A percentile compares a stretch with the other conserved stretches of the same genome.
These are phyloP conservation scores for Russula dissimulans DNA, from an alignment of 768 basidiomycete species.

Conservation along the genomic window DNA sequence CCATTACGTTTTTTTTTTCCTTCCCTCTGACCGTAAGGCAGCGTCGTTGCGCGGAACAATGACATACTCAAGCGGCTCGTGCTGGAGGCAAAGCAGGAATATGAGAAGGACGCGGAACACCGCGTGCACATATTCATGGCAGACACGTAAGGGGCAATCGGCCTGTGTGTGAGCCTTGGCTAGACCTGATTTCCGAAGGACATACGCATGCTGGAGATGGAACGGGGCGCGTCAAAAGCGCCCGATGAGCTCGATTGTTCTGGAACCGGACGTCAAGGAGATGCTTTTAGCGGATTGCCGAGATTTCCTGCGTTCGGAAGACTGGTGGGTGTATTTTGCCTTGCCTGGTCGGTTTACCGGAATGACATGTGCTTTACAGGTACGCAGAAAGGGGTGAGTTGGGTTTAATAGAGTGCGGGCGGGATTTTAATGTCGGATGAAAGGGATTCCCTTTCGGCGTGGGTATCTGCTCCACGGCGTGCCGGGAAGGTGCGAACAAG, in stretches of 20 bases:
- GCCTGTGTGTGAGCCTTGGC: constrained; percentile 13
- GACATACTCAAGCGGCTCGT: constrained; percentile 83
- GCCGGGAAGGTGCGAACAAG: constrained; percentile 55
- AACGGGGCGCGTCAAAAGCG: constrained; percentile 83
- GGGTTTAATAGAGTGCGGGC: background rate
- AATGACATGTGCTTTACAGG: constrained; percentile 35
- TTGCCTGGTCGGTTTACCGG: constrained; percentile 9
- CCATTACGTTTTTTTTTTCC: constrained; percentile 18
- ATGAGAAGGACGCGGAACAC: constrained; percentile 86
- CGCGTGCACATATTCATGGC: constrained; percentile 85
- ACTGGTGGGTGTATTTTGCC: constrained; percentile 52
- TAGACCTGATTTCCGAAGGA: constrained; percentile 30
- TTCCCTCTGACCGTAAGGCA: constrained; percentile 22
- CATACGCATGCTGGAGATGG: constrained; percentile 77
- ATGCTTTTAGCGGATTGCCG: constrained; percentile 84
- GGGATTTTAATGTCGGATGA: constrained; percentile 3
- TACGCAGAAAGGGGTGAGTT: constrained; percentile 79
- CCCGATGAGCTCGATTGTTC: constrained; percentile 86
- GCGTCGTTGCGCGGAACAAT: constrained; percentile 82
- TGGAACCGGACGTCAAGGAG: constrained; percentile 84
- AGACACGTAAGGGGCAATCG: constrained; percentile 59
- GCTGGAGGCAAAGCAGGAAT: constrained; percentile 78
- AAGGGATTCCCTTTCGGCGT: constrained; percentile 82
- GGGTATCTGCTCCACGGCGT: constrained; percentile 82
- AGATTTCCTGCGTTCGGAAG: constrained; percentile 75